Evolutionary conservation across 2,329 filamentous ascomycete species (phyloP), one percentile per base, ranked within the genome.

Genomic region (Phyllosticta ampelicida): DNA sequence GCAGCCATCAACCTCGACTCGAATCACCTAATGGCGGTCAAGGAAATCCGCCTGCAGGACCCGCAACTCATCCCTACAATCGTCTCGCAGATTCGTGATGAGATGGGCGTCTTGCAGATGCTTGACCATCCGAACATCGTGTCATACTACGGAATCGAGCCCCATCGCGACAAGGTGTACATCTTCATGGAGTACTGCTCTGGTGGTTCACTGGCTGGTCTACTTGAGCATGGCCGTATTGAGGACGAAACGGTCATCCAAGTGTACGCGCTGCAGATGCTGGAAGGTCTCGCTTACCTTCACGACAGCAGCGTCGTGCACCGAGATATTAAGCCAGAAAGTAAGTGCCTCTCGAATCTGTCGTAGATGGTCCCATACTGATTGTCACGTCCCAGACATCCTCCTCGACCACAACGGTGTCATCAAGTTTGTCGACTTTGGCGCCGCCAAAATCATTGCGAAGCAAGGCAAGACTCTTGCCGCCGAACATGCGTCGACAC

Each of bases 171-270:
- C 78, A 94, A 96, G 69, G 94, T 99, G n/a, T 99, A 97, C 73
- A 96, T 99, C 64, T 99, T 99, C 71, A 99, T 99, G 94, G 94
- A 99, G 73, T 97, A 95, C 73, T 99, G 94, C 72, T 95, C 90
- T 4, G 92, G 94, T 55, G 94, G 94, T 19, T 97, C 92, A 16
- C 79, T 99, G 53, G 91, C 94, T 49, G 87, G 83, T 54, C 77
- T 99, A 55, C 78, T 99, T 49, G 94, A 99, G 71, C 92, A 99
- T 68, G 94, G 94, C 11, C 87, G 94, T 48, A 96, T 99, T 62
- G 94, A 96, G 75, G 95, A 97, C 68, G 94, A 99, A 71, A 94
- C 91, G 58, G 91, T 97, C 62, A 92, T 96, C 61, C 95, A 95
- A 84, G 92, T 97, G 49, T 97, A 97, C 70, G 89, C 90, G 23